A percentile compares a stretch with the other conserved stretches of the same genome.
Conservation (phyloP, 331 rosid genomes). For the Rhamnella rubrinervis region DNA sequence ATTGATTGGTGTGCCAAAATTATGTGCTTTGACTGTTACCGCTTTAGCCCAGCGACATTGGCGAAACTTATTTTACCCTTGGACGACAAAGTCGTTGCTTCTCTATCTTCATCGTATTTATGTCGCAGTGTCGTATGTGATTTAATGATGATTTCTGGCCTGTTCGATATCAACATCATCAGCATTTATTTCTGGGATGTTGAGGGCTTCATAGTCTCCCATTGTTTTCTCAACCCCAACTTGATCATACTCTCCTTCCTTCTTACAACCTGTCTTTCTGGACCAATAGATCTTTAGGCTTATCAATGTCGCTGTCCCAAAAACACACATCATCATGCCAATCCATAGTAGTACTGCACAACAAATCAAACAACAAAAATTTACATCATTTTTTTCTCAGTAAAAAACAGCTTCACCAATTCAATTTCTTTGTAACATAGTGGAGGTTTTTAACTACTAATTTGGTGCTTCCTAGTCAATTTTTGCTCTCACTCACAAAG, state of each 20-base stretch:
- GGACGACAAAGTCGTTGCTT: too few relatives aligned
- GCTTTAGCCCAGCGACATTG: too few relatives aligned
- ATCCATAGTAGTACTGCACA: slow-evolving; percentile 41
- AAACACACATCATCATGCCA: slow-evolving; percentile 19
- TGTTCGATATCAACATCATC: slow-evolving; percentile 11
- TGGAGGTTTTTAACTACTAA: too few relatives aligned
- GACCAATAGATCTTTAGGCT: slow-evolving; percentile 29
- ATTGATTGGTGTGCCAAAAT: too few relatives aligned
- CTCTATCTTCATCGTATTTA: too few relatives aligned
- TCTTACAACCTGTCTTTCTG: slow-evolving; percentile 4
- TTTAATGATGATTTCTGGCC: background rate
- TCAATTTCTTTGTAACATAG: background rate
- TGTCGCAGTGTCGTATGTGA: background rate
- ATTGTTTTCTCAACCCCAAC: slow-evolving; percentile 19
- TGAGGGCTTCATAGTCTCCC: slow-evolving; percentile 23
- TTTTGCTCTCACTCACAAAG: too few relatives aligned
- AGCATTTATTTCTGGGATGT: background rate
- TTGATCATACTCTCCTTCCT: slow-evolving; percentile 9
- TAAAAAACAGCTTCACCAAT: too few relatives aligned
- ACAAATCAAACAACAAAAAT: background rate
- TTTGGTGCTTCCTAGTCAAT: too few relatives aligned
- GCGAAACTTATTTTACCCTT: too few relatives aligned
- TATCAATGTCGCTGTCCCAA: slow-evolving; percentile 31
- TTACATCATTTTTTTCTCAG: too few relatives aligned
- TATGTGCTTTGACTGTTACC: too few relatives aligned